Evolutionary conservation across 257 asterid species (phyloP).

Genomic region (Linaria vulgaris): DNA sequence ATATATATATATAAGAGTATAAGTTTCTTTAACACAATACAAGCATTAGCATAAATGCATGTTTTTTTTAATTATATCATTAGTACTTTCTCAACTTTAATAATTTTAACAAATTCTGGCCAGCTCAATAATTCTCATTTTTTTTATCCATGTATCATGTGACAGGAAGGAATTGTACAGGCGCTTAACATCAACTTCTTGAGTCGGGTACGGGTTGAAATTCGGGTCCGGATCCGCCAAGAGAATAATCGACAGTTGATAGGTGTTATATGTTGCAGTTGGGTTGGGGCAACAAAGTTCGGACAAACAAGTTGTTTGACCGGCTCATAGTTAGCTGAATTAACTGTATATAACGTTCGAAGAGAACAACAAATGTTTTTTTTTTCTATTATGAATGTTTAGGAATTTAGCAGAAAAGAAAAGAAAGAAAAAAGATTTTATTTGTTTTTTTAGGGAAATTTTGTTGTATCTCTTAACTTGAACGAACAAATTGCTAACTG

Average conservation of each 20-base stretch:
- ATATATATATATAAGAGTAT: too few species aligned
- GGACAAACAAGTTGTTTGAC: not conserved
- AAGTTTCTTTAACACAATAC: too few species aligned
- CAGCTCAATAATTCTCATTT: not conserved
- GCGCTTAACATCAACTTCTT: slow-evolving; percentile 33
- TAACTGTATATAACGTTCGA: slow-evolving; percentile 26
- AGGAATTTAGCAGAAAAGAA: not conserved
- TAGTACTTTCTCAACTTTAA: too few species aligned
- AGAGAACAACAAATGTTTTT: not conserved
- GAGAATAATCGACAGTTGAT: not conserved
- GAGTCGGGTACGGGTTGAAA: slow-evolving; percentile 1
- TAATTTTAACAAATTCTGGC: not conserved
- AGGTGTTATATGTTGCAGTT: too few species aligned
- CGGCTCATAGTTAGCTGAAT: slow-evolving; percentile 4
- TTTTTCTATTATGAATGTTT: not conserved
- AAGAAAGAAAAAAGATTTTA: too few species aligned
- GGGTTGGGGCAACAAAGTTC: slow-evolving; percentile 1
- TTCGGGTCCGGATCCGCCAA: not conserved
- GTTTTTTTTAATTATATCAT: too few species aligned
- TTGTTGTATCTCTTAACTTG: not conserved
- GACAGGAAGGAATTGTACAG: slow-evolving; percentile 65
- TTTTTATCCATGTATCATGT: not conserved
- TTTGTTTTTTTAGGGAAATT: too few species aligned
- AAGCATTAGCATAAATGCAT: too few species aligned
- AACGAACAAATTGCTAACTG: too few species aligned